phyloP scores from a whole-genome alignment of 768 basidiomycete species.

The Chalciporus piperatus region DNA sequence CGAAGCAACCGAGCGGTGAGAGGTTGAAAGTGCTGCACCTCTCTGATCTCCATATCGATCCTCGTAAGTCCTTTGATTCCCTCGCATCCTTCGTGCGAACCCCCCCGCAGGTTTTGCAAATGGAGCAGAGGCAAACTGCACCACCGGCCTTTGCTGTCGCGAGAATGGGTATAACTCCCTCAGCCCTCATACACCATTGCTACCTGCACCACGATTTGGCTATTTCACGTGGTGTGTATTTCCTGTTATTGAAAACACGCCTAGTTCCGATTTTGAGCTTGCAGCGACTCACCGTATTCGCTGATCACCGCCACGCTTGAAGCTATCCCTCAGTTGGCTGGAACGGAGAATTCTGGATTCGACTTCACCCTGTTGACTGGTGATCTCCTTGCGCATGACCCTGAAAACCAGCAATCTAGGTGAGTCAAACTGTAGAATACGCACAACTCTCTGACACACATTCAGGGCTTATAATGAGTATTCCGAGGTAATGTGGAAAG shows the following conservation, averaged over 20 bases:
- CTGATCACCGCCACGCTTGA: constrained; percentile 58
- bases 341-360: constrained; percentile 59
- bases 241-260: too few species aligned
- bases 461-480: constrained; percentile 57
- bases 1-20: constrained; percentile 58
- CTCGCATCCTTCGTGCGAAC: not conserved
- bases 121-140: constrained; percentile 72
- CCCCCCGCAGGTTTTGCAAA: constrained; percentile 57
- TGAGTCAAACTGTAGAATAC: constrained; percentile 22
- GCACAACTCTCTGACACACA: not conserved
- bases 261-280: not conserved
- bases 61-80: constrained; percentile 41
- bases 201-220: constrained; percentile 69
- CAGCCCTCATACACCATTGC: constrained; percentile 49
- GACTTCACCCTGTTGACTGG: constrained; percentile 69
- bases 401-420: constrained; percentile 61
- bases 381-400: constrained; percentile 72
- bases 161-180: constrained; percentile 44
- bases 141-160: constrained; percentile 64
- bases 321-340: constrained; percentile 65
- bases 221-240: constrained; percentile 51
- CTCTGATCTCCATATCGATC: constrained; percentile 77
- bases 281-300: constrained; percentile 62
- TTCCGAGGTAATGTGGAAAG: constrained; percentile 46
- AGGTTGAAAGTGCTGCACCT: constrained; percentile 71